phyloP scores from a whole-genome alignment of 129 eudicot species.

The Flaveria sonorensis region DNA sequence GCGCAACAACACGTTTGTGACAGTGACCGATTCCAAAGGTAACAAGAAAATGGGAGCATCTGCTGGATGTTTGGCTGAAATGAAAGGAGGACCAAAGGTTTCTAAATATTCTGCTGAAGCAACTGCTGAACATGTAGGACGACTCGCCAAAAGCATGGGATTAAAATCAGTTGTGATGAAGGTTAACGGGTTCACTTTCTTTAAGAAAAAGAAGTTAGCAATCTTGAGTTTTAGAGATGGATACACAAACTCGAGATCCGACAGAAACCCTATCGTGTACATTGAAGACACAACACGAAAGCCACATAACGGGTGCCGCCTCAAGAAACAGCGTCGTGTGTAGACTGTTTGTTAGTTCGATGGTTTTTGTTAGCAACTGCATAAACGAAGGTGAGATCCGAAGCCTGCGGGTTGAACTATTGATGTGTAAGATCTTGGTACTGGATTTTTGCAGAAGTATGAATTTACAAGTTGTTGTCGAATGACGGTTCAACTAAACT shows the following conservation, averaged over 20 bases:
- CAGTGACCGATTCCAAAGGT: conserved; percentile 74
- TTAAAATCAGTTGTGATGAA: conserved; percentile 73
- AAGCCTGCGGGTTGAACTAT: neutral
- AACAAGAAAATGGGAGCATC: conserved; percentile 67
- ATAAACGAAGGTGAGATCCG: neutral
- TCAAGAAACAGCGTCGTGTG: conserved; percentile 65
- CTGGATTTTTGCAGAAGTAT: conserved; percentile 5
- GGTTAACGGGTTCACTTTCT: conserved; percentile 72
- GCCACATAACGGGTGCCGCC: conserved; percentile 92
- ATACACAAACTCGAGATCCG: conserved; percentile 62
- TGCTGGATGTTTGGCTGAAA: conserved; percentile 53
- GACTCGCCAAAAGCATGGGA: conserved; percentile 55
- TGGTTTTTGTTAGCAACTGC: neutral
- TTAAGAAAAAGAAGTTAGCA: conserved; percentile 76
- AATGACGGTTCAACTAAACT: no score
- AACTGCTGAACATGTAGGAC: conserved; percentile 86
- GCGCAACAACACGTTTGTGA: conserved; percentile 68
- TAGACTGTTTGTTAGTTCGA: conserved; percentile 10
- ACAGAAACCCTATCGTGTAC: conserved; percentile 64
- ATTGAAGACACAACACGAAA: conserved; percentile 85
- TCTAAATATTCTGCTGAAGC: conserved; percentile 75
- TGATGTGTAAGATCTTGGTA: neutral
- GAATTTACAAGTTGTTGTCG: neutral
- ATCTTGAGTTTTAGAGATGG: conserved; percentile 81
- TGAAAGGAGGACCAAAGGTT: conserved; percentile 60